Conservation (phyloP, 441 rosid genomes). For the Gossypium lobatum region DNA sequence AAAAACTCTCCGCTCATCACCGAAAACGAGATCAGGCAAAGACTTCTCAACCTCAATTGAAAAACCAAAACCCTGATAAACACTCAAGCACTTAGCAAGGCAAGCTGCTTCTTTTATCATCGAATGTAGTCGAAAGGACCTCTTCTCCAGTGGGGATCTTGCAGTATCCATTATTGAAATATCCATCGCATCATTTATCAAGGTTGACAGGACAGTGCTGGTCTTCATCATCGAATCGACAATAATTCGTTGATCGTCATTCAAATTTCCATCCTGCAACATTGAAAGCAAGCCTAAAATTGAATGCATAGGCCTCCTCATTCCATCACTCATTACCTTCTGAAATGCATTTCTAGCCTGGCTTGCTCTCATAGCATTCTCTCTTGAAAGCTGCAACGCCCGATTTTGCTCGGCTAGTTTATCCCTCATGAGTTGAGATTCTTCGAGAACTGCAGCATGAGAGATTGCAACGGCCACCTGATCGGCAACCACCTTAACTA, state of each 20-base stretch:
- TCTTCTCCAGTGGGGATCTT: constrained; percentile 56
- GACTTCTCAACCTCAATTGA: constrained; percentile 58
- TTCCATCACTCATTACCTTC: constrained; percentile 85
- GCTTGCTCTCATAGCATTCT: constrained; percentile 82
- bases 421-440: constrained; percentile 91
- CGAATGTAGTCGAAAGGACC: constrained; percentile 52
- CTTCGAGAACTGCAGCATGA: constrained; percentile 94
- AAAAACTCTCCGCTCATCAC: constrained; percentile 74
- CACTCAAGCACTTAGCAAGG: constrained; percentile 69
- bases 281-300: constrained; percentile 72
- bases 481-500: constrained; percentile 89
- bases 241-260: constrained; percentile 53
- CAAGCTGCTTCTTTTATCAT: constrained; percentile 70
- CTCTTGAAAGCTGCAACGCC: constrained; percentile 60
- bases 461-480: constrained; percentile 97
- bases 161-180: constrained; percentile 49
- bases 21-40: constrained; percentile 66
- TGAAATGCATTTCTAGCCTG: constrained; percentile 73
- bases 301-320: constrained; percentile 93
- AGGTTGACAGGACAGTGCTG: constrained; percentile 62
- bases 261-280: constrained; percentile 60
- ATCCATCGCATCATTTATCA: constrained; percentile 87
- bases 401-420: constrained; percentile 82
- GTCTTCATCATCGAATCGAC: constrained; percentile 80
- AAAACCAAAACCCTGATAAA: constrained; percentile 54